A percentile compares a stretch with the other conserved stretches of the same genome.
Conservation (phyloP, 345 rosid genomes). For the Moricandia arvensis region DNA sequence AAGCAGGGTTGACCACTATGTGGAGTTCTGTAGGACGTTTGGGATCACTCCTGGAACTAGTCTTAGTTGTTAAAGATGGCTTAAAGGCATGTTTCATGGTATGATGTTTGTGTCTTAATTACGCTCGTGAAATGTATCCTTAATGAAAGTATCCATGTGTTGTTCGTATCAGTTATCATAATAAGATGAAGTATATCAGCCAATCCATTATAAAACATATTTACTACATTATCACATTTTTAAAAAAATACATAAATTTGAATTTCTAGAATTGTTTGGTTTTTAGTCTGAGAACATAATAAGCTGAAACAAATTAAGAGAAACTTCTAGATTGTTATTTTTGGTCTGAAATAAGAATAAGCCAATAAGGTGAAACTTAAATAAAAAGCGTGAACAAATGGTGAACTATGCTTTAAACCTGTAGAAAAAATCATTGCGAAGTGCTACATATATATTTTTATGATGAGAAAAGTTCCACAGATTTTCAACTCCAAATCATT, state of each 20-base stretch:
- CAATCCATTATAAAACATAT: constrained; percentile 2
- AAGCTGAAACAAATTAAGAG: not conserved
- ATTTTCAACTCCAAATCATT: not conserved
- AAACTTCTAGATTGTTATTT: not conserved
- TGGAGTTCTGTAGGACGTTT: constrained; percentile 40
- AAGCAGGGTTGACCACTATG: constrained; percentile 39
- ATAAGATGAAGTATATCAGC: constrained; percentile 1
- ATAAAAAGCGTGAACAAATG: not conserved
- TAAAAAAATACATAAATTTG: not conserved
- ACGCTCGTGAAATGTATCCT: constrained; percentile 15
- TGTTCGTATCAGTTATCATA: constrained; percentile 19
- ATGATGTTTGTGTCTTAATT: constrained; percentile 8
- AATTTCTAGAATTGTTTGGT: not conserved
- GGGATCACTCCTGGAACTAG: constrained; percentile 39
- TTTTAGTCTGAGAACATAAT: not conserved
- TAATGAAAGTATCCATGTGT: constrained; percentile 9
- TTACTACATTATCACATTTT: not conserved
- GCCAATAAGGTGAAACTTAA: not conserved
- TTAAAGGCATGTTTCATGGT: not conserved
- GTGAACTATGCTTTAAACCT: not conserved
- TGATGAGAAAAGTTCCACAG: not conserved
- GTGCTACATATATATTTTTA: not conserved
- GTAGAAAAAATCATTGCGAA: not conserved
- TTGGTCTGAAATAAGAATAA: not conserved
- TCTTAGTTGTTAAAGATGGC: constrained; percentile 39